These are phyloP conservation scores for Cutaneotrichosporon cavernicola DNA, from an alignment of 1,284 basidiomycete species.

Conservation along the genomic window DNA sequence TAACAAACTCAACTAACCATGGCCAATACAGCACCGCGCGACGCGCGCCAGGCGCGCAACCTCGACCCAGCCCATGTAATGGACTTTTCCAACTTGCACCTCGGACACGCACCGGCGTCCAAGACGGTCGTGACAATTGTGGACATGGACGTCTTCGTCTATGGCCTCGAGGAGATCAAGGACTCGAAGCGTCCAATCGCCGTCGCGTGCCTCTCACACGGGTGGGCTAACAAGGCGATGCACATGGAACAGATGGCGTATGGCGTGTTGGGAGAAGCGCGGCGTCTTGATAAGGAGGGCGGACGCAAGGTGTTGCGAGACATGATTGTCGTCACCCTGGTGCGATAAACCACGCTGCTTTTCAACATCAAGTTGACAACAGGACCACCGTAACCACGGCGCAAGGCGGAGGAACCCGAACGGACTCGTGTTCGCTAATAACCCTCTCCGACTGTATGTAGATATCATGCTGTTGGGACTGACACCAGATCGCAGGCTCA, in stretches of 20 bases:
- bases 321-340: constrained; percentile 49
- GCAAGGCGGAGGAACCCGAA: constrained; percentile 58
- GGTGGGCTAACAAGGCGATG: constrained; percentile 38
- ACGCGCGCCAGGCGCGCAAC: background rate
- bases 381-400: constrained; percentile 81
- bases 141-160: constrained; percentile 43
- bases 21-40: background rate
- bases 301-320: constrained; percentile 33
- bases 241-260: constrained; percentile 40
- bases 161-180: constrained; percentile 46
- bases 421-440: constrained; percentile 65
- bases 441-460: constrained; percentile 59
- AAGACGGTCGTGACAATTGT: constrained; percentile 29
- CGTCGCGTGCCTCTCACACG: constrained; percentile 45
- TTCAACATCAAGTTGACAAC: constrained; percentile 25
- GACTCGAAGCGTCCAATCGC: constrained; percentile 32
- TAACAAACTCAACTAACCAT: background rate
- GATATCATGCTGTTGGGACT: background rate
- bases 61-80: constrained; percentile 24
- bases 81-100: constrained; percentile 38
- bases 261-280: constrained; percentile 38
- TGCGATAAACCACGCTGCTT: no score
- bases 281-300: constrained; percentile 11
- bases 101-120: constrained; percentile 25
- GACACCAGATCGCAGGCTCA: constrained; percentile 5